Evolutionary conservation across 345 rosid genomes (phyloP), one percentile per base, ranked within the genome.

Genomic region (Trapa bicornis): DNA sequence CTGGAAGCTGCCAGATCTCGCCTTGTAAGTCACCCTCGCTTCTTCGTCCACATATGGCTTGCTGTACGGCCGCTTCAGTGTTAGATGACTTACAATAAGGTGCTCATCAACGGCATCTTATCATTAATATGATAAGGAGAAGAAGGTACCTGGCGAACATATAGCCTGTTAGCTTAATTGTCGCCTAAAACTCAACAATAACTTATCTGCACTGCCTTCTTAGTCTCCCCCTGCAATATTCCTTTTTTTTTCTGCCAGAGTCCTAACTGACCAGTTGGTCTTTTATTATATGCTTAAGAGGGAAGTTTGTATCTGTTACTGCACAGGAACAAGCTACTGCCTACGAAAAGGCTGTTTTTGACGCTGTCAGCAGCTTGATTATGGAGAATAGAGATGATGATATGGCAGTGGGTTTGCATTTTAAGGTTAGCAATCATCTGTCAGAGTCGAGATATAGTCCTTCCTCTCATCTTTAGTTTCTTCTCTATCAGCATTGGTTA

Each of bases 311-410:
- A 16, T 61, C 68, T 64, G 12, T 10, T 70, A 61, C 38, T 37
- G 13, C 38, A 57, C 77, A 90, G 98, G 97, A 77, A 37, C 79
- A 90, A 64, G 84, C 92, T 35, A 85, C 97, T 61, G 52, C 80
- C 1, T 88, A 90, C 62, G 96, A 90, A 83, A 90, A 80, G 75
- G 92, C 85, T 0, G 84, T 90, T 77, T 88, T 79, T 64, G 78
- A 84, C 45, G 80, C 79, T 60, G 64, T 93, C 72, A 76, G 42
- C 75, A 82, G 76, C 74, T 67, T 88, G 78, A 81, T 84, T 61
- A 80, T 87, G 13, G 82, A 79, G 65, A 66, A 84, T 50, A 80
- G 86, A 74, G 97, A 90, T 38, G 89, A 87, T 50, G 92, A 87
- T 64, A 75, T 79, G 65, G 94, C 95, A 52, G 61, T 90, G 54